Conservation (phyloP, 2,329 filamentous ascomycete species). For the Pestalotiopsis sp. region DNA sequence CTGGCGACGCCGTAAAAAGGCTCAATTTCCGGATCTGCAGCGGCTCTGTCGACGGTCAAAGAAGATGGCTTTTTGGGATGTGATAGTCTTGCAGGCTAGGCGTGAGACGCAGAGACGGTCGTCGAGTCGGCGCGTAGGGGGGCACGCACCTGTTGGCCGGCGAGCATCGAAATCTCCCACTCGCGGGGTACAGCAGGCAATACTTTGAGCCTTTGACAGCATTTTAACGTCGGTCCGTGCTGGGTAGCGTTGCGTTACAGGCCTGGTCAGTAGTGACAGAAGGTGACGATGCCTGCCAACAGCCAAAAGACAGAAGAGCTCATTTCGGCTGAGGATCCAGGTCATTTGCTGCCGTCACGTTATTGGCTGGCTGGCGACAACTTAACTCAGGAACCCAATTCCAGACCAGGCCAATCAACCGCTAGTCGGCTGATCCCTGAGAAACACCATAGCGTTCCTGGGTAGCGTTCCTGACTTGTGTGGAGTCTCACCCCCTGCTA, state of each 20-base stretch:
- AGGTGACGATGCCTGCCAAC: background rate
- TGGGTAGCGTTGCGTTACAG: background rate
- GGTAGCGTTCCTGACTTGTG: background rate
- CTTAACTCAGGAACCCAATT: constrained; percentile 9
- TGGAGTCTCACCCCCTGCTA: background rate
- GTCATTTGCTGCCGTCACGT: background rate
- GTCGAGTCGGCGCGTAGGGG: background rate
- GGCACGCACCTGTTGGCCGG: background rate
- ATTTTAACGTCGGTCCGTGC: background rate
- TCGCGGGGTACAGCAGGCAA: background rate
- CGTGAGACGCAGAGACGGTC: background rate
- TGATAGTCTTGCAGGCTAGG: background rate
- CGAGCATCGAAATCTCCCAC: background rate
- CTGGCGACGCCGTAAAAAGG: background rate
- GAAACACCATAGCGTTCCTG: background rate
- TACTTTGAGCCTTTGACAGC: background rate
- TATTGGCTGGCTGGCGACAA: constrained; percentile 1
- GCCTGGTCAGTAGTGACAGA: background rate
- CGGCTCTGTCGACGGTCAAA: background rate
- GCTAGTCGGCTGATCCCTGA: background rate
- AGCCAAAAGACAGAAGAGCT: background rate
- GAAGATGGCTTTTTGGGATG: background rate
- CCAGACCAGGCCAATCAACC: constrained; percentile 2
- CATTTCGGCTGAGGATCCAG: constrained; percentile 9
- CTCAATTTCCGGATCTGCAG: background rate